A percentile compares a stretch with the other conserved stretches of the same genome.
Conservation (phyloP, 129 eudicot species). For the Artemisia argyi region DNA sequence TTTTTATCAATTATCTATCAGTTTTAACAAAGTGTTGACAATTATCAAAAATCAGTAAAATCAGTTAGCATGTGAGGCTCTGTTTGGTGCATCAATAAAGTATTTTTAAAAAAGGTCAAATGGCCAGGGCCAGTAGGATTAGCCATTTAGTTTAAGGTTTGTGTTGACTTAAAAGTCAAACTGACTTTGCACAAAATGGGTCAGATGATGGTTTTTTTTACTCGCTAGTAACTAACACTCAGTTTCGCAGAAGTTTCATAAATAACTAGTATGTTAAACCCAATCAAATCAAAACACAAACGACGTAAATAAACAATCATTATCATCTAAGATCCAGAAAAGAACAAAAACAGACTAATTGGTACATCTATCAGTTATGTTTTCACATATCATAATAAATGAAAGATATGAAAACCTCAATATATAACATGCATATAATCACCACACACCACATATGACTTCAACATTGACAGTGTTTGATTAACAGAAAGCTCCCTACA, state of each 20-base stretch:
- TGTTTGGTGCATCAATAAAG: neutral
- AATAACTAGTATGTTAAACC: neutral
- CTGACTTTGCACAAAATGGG: too few relatives aligned
- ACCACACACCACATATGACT: neutral
- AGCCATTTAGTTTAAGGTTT: neutral
- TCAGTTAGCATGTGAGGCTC: neutral
- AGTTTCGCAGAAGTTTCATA: neutral
- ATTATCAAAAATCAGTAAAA: neutral
- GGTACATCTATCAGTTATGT: neutral
- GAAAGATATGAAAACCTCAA: neutral
- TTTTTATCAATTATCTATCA: neutral
- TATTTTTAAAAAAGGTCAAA: neutral
- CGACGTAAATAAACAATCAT: neutral
- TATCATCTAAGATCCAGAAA: neutral
- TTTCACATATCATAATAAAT: neutral
- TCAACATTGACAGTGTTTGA: slow-evolving; percentile 5
- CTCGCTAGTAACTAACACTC: too few relatives aligned
- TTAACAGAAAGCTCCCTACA: neutral
- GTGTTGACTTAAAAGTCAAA: too few relatives aligned
- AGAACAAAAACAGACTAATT: neutral
- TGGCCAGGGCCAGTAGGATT: neutral
- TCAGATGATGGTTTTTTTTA: too few relatives aligned
- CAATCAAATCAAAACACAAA: neutral
- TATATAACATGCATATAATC: neutral
- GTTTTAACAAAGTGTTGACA: neutral